Conservation (phyloP, 805 yeast species). For the Schizosaccharomyces osmophilus region DNA sequence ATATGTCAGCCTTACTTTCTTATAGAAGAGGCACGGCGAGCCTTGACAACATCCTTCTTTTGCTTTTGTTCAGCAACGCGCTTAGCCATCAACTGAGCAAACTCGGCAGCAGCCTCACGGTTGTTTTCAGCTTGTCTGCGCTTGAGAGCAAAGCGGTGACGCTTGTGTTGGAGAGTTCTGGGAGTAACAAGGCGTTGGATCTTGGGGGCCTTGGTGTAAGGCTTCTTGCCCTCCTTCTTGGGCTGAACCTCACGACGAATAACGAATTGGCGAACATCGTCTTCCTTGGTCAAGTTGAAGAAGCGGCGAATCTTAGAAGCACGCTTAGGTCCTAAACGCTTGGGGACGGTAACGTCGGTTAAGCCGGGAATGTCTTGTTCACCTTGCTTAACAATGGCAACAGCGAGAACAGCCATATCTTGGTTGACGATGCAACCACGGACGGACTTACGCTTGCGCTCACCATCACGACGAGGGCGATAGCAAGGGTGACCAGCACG, state of each 20-base stretch:
- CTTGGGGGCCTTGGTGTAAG: conserved; percentile 99
- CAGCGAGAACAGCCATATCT: conserved; percentile 87
- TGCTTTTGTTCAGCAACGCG: conserved; percentile 96
- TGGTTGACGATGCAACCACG: conserved; percentile 97
- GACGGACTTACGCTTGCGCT: conserved; percentile 99
- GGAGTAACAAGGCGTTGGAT: conserved; percentile 98
- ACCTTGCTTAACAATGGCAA: conserved; percentile 91
- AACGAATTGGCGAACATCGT: conserved; percentile 75
- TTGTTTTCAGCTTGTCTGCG: conserved; percentile 92
- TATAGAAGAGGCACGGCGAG: conserved; percentile 99
- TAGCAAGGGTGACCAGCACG: conserved; percentile 91
- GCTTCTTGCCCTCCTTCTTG: conserved; percentile 78
- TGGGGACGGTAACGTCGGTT: conserved; percentile 84
- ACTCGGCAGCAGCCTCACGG: conserved; percentile 99
- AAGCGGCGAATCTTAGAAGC: conserved; percentile 99
- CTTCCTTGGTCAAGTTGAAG: conserved; percentile 92
- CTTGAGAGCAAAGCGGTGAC: conserved; percentile 83
- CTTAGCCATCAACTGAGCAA: conserved; percentile 94
- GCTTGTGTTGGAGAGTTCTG: conserved; percentile 97
- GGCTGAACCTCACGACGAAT: conserved; percentile 74
- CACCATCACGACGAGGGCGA: conserved; percentile 99
- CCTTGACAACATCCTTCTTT: conserved; percentile 92
- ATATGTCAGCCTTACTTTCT: conserved; percentile 12
- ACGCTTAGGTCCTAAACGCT: conserved; percentile 99
- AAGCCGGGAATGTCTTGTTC: conserved; percentile 87